Percentiles rank a stretch among this genome's conserved stretches.
phyloP scores from a whole-genome alignment of 768 basidiomycete genomes.

The Boletus edulis region DNA sequence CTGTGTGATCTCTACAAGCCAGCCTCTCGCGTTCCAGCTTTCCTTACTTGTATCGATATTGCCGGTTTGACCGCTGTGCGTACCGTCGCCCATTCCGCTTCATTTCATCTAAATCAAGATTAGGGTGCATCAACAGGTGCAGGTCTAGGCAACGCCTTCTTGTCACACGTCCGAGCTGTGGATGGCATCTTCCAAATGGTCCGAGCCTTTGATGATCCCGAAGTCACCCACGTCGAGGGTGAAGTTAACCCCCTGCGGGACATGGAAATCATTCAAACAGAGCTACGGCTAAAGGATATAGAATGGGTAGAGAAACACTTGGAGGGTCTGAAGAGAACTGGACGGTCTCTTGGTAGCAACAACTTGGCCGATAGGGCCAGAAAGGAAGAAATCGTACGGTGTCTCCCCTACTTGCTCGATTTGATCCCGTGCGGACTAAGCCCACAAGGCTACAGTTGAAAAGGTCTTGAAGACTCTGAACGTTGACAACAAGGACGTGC shows the following conservation, averaged over 20 bases:
- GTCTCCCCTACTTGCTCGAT: neutral
- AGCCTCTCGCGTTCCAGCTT: constrained; percentile 81
- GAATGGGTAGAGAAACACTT: constrained; percentile 97
- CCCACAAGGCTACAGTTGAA: constrained; percentile 71
- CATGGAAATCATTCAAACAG: constrained; percentile 96
- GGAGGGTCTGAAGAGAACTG: constrained; percentile 71
- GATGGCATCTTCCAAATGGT: constrained; percentile 99
- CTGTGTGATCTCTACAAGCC: constrained; percentile 91
- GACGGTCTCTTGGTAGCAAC: constrained; percentile 66
- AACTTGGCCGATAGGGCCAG: constrained; percentile 91
- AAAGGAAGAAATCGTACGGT: constrained; percentile 90
- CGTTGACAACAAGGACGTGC: constrained; percentile 82
- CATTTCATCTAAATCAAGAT: constrained; percentile 16
- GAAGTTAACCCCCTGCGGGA: constrained; percentile 95
- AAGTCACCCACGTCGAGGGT: constrained; percentile 98
- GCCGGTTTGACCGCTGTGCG: constrained; percentile 92
- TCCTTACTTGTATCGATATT: constrained; percentile 97
- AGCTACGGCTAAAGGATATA: constrained; percentile 94
- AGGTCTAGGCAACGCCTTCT: constrained; percentile 95
- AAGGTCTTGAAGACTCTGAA: constrained; percentile 78
- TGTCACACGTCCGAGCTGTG: constrained; percentile 96
- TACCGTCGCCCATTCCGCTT: constrained; percentile 7
- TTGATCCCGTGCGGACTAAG: constrained; percentile 13
- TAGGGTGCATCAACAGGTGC: constrained; percentile 97
- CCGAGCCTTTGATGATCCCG: constrained; percentile 98